Evolutionary conservation across 257 asterid genomes (phyloP), one percentile per base, ranked within the genome.

Genomic region (Forsythia suspensa): DNA sequence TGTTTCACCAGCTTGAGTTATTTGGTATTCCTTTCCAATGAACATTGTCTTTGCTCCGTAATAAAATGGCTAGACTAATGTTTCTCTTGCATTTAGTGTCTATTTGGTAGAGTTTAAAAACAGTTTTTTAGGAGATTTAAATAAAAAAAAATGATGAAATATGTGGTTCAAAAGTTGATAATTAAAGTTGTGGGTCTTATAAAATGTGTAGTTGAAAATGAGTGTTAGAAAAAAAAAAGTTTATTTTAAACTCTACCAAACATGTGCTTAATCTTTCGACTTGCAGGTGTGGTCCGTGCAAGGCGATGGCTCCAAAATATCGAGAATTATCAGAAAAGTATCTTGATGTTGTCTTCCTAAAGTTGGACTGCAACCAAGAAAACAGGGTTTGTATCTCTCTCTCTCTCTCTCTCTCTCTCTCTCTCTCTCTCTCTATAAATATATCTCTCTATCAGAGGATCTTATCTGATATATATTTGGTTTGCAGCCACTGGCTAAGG

Each of bases 221-320:
- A 29, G 2, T 29, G 34, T 29, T 0, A 29, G 34, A 29, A 29
- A 29, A 24, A 24, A 24, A 24, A 24, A 0, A 24, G 24, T 24
- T 24, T 24, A 24, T 24, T 24, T 24, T 24, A n/a, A n/a, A n/a
- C 1, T 29, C 34, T 29, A 29, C 34, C 34, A 29, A 29, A 1
- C 34, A 29, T 29, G 34, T 29, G 34, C 34, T 16, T 34, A 67
- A 57, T 9, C 34, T 59, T 57, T 18, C 79, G 24, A 82, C 74
- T 70, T 84, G 76, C 88, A 95, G 99, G 99, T 93, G 99, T 66
- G 99, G 99, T 48, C 99, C 99, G 16, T 95, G 99, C 76, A 96
- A 94, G 85, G 72, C 90, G 66, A 90, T 94, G 1, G 98, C 98
- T 65, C 99, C 99, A 18, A 96, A 86, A 83, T 94, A 1, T 78